These are phyloP conservation scores for Exophiala bonariae DNA, from an alignment of 2,329 filamentous ascomycete genomes.

Conservation along the genomic window DNA sequence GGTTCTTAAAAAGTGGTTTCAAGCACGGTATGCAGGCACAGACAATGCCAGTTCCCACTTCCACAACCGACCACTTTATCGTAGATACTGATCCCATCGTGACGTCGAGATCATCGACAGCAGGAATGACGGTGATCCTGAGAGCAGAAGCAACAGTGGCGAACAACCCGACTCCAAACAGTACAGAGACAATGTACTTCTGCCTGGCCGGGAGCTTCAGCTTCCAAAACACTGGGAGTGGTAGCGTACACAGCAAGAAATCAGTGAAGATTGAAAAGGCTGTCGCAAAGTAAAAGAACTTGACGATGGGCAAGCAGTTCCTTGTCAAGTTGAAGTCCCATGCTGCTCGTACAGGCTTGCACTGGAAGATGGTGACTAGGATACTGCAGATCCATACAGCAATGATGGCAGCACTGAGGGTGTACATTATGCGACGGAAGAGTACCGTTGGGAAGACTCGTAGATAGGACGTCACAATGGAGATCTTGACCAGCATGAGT, in stretches of 20 bases:
- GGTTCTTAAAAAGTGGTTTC: conserved; percentile 43
- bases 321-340: conserved; percentile 40
- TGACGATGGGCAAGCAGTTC: conserved; percentile 49
- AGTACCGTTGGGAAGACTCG: conserved; percentile 33
- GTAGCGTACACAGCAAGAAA: conserved; percentile 55
- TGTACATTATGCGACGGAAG: conserved; percentile 23
- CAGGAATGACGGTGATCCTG: conserved; percentile 47
- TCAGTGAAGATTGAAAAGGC: conserved; percentile 63
- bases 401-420: conserved; percentile 20
- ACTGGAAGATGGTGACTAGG: conserved; percentile 47
- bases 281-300: conserved; percentile 55
- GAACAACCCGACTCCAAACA: conserved; percentile 55
- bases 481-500: conserved; percentile 37
- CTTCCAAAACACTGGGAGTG: conserved; percentile 48
- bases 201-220: conserved; percentile 51
- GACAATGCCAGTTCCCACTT: conserved; percentile 44
- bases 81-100: conserved; percentile 41
- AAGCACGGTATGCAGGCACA: conserved; percentile 45
- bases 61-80: conserved; percentile 50
- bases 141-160: conserved; percentile 50
- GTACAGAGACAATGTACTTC: conserved; percentile 46
- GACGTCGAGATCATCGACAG: conserved; percentile 36
- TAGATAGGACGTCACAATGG: conserved; percentile 32
- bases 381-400: conserved; percentile 38
- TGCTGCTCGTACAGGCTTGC: conserved; percentile 41